Conservation (phyloP, 2,329 filamentous ascomycete genomes). For the Leptographium lundbergii region DNA sequence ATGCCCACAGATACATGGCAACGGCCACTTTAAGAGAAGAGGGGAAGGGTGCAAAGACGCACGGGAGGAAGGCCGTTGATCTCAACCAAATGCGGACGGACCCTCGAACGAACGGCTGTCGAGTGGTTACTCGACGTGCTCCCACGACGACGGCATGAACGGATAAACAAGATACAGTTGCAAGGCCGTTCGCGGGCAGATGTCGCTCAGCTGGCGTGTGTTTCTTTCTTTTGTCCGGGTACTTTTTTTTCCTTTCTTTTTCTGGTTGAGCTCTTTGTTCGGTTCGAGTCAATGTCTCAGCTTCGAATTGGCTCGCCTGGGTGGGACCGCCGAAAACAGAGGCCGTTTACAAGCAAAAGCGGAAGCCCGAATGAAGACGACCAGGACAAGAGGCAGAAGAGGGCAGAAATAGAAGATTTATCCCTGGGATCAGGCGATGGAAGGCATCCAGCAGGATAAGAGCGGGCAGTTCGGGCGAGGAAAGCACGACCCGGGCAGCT, state of each 20-base stretch:
- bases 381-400: not conserved
- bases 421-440: slow-evolving; percentile 1
- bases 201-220: not conserved
- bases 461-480: not conserved
- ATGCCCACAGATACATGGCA: not conserved
- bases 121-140: slow-evolving; percentile 1
- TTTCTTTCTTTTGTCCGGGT: not conserved
- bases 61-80: not conserved
- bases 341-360: not conserved
- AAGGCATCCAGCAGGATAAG: not conserved
- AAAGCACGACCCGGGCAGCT: slow-evolving; percentile 9
- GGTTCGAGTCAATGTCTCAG: slow-evolving; percentile 5
- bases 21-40: not conserved
- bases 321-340: slow-evolving; percentile 8
- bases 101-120: not conserved
- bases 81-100: not conserved
- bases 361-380: not conserved
- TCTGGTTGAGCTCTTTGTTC: not conserved
- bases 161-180: not conserved
- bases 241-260: not conserved
- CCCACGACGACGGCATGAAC: not conserved
- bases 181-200: not conserved
- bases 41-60: not conserved
- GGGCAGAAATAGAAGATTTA: not conserved
- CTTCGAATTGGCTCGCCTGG: not conserved